Conservation (phyloP, 306 rosid species). For the Gastrolobium villosum region DNA sequence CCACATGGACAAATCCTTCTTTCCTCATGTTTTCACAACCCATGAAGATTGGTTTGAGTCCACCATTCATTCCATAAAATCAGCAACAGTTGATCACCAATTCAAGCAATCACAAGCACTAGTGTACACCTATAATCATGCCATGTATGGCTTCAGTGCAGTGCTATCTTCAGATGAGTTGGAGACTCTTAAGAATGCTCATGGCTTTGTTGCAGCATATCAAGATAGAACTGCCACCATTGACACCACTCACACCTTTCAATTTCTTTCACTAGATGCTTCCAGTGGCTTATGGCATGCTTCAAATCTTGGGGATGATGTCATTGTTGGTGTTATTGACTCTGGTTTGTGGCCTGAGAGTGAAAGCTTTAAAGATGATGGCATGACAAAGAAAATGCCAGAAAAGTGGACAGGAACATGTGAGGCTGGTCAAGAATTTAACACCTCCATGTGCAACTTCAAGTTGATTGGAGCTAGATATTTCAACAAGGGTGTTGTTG, state of each 20-base stretch:
- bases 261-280: slow-evolving; percentile 46
- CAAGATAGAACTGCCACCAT: slow-evolving; percentile 29
- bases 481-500: too few species aligned
- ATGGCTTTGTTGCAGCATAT: slow-evolving; percentile 48
- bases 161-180: slow-evolving; percentile 42
- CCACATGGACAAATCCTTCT: slow-evolving; percentile 48
- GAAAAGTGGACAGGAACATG: too few species aligned
- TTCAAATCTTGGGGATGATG: slow-evolving; percentile 41
- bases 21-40: slow-evolving; percentile 40
- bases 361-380: too few species aligned
- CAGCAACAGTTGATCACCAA: not conserved
- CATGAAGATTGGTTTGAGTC: slow-evolving; percentile 47
- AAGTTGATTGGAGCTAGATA: too few species aligned
- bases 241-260: slow-evolving; percentile 51
- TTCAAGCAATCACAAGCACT: not conserved
- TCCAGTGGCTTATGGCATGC: slow-evolving; percentile 47
- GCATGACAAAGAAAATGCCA: too few species aligned
- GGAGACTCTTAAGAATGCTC: slow-evolving; percentile 25
- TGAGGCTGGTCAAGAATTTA: too few species aligned
- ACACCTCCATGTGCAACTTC: too few species aligned
- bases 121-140: slow-evolving; percentile 44
- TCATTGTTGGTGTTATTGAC: slow-evolving; percentile 50
- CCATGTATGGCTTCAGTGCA: slow-evolving; percentile 50
- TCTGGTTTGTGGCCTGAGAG: slow-evolving; percentile 47
- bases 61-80: slow-evolving; percentile 35